Conservation (phyloP, 139 green algal genomes). For the Chlorella sp. region DNA sequence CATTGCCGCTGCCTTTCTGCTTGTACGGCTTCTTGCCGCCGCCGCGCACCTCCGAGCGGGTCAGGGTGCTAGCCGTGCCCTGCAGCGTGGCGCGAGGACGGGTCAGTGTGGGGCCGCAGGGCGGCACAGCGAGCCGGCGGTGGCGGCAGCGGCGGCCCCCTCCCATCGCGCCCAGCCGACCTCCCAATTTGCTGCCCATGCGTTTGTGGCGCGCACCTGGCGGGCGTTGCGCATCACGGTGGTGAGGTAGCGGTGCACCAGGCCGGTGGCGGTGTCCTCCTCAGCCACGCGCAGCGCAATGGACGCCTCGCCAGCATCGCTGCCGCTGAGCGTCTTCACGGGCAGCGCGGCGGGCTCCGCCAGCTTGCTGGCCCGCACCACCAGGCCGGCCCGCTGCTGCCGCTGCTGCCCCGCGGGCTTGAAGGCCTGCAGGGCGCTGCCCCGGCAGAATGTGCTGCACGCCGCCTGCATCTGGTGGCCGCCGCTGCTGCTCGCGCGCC, state of each 20-base stretch:
- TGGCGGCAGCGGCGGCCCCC: not conserved
- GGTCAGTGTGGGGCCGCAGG: not conserved
- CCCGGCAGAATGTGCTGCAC: no score
- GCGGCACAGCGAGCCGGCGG: not conserved
- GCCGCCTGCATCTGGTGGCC: constrained; percentile 8
- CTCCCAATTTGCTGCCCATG: not conserved
- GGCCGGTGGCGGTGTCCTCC: constrained; percentile 77
- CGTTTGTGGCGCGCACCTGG: constrained; percentile 59
- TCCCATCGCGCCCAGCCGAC: not conserved
- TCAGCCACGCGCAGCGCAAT: constrained; percentile 83
- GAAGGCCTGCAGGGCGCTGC: not conserved
- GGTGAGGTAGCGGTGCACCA: constrained; percentile 95
- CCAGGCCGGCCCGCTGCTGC: constrained; percentile 26
- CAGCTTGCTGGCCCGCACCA: constrained; percentile 57
- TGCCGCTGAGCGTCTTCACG: constrained; percentile 75
- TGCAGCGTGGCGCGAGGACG: constrained; percentile 43
- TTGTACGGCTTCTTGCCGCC: constrained; percentile 97
- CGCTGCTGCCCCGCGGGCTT: constrained; percentile 7
- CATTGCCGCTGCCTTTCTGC: constrained; percentile 98
- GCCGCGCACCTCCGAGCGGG: constrained; percentile 92
- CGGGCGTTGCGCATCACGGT: constrained; percentile 84
- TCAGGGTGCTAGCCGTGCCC: constrained; percentile 94
- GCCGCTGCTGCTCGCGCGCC: not conserved
- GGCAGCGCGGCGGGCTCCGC: constrained; percentile 64
- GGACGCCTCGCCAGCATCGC: constrained; percentile 59